phyloP scores from a whole-genome alignment of 2,329 filamentous ascomycete genomes.

The Claviceps sp. region DNA sequence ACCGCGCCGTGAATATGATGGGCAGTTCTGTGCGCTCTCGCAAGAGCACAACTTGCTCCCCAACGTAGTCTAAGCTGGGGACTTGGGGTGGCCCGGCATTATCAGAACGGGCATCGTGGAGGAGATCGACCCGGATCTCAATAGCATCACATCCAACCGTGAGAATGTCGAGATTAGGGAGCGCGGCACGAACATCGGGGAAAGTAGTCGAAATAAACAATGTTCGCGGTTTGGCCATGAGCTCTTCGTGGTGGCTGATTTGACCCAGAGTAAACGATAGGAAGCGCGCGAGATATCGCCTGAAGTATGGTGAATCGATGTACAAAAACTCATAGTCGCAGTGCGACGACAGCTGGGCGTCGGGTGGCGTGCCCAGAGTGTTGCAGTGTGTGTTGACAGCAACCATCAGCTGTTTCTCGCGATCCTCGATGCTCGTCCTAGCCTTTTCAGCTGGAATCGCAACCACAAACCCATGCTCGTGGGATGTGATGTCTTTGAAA shows the following conservation, averaged over 20 bases:
- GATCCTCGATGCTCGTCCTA: slow-evolving; percentile 41
- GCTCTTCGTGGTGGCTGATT: slow-evolving; percentile 61
- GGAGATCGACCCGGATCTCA: slow-evolving; percentile 70
- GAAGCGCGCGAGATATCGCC: slow-evolving; percentile 65
- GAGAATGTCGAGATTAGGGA: slow-evolving; percentile 75
- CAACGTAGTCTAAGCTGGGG: slow-evolving; percentile 71
- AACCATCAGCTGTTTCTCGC: slow-evolving; percentile 46
- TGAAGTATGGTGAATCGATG: slow-evolving; percentile 55
- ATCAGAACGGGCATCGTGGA: slow-evolving; percentile 51
- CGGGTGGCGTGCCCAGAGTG: slow-evolving; percentile 55
- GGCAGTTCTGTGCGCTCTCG: slow-evolving; percentile 74
- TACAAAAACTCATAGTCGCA: slow-evolving; percentile 86
- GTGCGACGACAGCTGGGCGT: slow-evolving; percentile 46
- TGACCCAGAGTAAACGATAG: slow-evolving; percentile 70
- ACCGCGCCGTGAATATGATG: slow-evolving; percentile 81
- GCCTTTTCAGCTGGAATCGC: slow-evolving; percentile 48
- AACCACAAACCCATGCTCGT: slow-evolving; percentile 51
- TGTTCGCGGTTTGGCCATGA: slow-evolving; percentile 65
- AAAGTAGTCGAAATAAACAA: slow-evolving; percentile 84
- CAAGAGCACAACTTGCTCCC: slow-evolving; percentile 72
- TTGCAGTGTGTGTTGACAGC: slow-evolving; percentile 68
- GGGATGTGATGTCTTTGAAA: slow-evolving; percentile 37
- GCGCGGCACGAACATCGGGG: slow-evolving; percentile 66
- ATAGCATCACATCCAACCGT: slow-evolving; percentile 79
- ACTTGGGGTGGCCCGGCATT: slow-evolving; percentile 50